Evolutionary conservation across 2,329 filamentous ascomycete genomes (phyloP).

Genomic region (Alternaria sp.): DNA sequence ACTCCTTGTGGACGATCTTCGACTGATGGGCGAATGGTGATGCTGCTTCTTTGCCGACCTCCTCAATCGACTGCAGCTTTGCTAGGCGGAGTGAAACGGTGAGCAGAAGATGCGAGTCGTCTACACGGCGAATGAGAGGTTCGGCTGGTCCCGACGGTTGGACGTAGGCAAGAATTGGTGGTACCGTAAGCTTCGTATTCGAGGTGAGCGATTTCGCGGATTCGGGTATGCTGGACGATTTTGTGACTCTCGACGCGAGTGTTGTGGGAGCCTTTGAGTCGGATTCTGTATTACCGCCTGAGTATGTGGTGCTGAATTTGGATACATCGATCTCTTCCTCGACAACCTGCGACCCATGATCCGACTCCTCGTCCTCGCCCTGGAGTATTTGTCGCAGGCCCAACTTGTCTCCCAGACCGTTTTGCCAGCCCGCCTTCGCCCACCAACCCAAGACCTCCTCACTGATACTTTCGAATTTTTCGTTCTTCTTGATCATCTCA

Average conservation of each 20-base stretch:
- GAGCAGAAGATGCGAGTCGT: slow-evolving; percentile 82
- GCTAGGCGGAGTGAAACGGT: slow-evolving; percentile 84
- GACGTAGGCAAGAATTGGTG: slow-evolving; percentile 81
- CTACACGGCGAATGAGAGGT: slow-evolving; percentile 83
- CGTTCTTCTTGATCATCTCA: slow-evolving; percentile 79
- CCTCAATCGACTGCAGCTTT: slow-evolving; percentile 76
- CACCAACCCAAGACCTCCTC: slow-evolving; percentile 95
- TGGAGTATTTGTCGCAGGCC: slow-evolving; percentile 71
- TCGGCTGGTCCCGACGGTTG: slow-evolving; percentile 66
- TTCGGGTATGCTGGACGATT: slow-evolving; percentile 36
- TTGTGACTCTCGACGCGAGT: slow-evolving; percentile 47
- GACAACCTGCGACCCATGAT: slow-evolving; percentile 41
- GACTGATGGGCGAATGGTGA: slow-evolving; percentile 78
- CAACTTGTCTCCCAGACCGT: slow-evolving; percentile 78
- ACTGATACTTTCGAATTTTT: slow-evolving; percentile 82
- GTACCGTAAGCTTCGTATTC: slow-evolving; percentile 59
- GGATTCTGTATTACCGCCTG: slow-evolving; percentile 25
- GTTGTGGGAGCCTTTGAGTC: slow-evolving; percentile 15
- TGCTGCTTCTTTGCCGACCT: slow-evolving; percentile 56
- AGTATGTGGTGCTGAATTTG: slow-evolving; percentile 60
- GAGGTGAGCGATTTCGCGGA: slow-evolving; percentile 35
- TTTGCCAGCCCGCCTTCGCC: slow-evolving; percentile 93
- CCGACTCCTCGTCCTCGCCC: slow-evolving; percentile 49
- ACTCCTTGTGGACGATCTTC: slow-evolving; percentile 84
- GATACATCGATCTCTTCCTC: slow-evolving; percentile 63